A percentile compares a stretch with the other conserved stretches of the same genome.
Conservation (phyloP, 768 basidiomycete species). For the Panus rudis region DNA sequence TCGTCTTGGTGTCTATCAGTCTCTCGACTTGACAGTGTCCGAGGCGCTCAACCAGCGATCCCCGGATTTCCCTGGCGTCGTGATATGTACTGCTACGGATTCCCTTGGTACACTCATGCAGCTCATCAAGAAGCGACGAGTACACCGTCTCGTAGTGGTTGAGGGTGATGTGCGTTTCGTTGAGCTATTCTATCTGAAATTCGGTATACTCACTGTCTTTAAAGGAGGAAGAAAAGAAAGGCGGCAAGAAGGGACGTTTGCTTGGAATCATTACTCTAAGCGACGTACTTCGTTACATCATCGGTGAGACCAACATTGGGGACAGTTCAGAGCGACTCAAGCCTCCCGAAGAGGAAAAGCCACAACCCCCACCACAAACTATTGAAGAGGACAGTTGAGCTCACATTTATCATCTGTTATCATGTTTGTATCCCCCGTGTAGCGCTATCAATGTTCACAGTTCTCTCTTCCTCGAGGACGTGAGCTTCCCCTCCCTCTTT, state of each 20-base stretch:
- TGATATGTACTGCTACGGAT: slow-evolving; percentile 89
- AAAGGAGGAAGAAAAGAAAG: slow-evolving; percentile 74
- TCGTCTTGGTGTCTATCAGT: slow-evolving; percentile 87
- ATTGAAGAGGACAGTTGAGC: background rate
- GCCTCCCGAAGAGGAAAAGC: slow-evolving; percentile 7
- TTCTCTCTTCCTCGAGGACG: too few species aligned
- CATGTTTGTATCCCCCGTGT: too few species aligned
- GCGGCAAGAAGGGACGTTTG: slow-evolving; percentile 77
- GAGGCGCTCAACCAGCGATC: slow-evolving; percentile 90
- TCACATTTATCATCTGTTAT: too few species aligned
- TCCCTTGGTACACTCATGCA: slow-evolving; percentile 86
- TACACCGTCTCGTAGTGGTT: slow-evolving; percentile 92
- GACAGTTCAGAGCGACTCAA: slow-evolving; percentile 7
- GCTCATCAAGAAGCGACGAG: slow-evolving; percentile 87
- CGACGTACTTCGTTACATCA: slow-evolving; percentile 81
- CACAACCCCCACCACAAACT: background rate
- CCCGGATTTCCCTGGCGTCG: slow-evolving; percentile 93
- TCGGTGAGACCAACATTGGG: slow-evolving; percentile 44
- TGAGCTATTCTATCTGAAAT: background rate
- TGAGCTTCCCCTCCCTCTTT: too few species aligned
- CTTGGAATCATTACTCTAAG: slow-evolving; percentile 84
- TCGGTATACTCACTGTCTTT: slow-evolving; percentile 1
- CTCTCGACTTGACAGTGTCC: slow-evolving; percentile 89
- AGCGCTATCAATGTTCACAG: too few species aligned
- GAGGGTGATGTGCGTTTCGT: slow-evolving; percentile 66